phyloP scores from a whole-genome alignment of 1,284 basidiomycete species.

The Meripilus lineatus region DNA sequence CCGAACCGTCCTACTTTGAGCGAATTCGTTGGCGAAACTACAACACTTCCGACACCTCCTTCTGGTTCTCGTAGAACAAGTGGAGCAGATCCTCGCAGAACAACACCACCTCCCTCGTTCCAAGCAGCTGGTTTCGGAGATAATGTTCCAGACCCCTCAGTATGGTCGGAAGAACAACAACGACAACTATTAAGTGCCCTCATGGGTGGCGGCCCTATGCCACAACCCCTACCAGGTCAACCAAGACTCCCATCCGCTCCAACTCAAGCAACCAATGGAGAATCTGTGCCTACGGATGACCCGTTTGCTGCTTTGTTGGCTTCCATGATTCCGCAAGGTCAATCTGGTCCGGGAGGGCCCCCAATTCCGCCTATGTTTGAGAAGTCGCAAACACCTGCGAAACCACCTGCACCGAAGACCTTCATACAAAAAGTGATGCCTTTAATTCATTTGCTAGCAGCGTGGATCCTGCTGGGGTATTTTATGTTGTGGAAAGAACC shows the following conservation, averaged over 20 bases:
- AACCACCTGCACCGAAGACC: constrained; percentile 37
- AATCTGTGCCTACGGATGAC: constrained; percentile 10
- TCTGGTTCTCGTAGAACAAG: constrained; percentile 24
- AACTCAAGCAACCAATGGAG: constrained; percentile 1
- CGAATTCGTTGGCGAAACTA: constrained; percentile 63
- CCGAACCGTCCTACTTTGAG: constrained; percentile 26
- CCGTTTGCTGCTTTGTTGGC: constrained; percentile 31
- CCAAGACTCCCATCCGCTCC: constrained; percentile 7
- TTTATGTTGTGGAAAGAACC: constrained; percentile 68
- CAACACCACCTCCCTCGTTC: constrained; percentile 17
- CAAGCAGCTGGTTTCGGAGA: constrained; percentile 16
- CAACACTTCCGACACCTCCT: constrained; percentile 41
- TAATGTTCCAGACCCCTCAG: constrained; percentile 41
- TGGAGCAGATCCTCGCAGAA: constrained; percentile 19
- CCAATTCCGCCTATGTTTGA: neutral
- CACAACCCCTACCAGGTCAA: constrained; percentile 11
- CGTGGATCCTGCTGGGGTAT: constrained; percentile 61
- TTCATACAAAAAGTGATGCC: constrained; percentile 57
- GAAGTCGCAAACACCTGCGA: constrained; percentile 13
- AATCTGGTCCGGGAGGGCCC: constrained; percentile 10
- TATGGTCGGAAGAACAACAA: constrained; percentile 64
- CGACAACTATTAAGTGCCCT: constrained; percentile 60
- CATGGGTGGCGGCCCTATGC: constrained; percentile 32
- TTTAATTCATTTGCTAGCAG: constrained; percentile 54
- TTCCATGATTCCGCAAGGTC: constrained; percentile 18